phyloP scores from a whole-genome alignment of 1,284 basidiomycete species.

The Heterobasidion occidentale region DNA sequence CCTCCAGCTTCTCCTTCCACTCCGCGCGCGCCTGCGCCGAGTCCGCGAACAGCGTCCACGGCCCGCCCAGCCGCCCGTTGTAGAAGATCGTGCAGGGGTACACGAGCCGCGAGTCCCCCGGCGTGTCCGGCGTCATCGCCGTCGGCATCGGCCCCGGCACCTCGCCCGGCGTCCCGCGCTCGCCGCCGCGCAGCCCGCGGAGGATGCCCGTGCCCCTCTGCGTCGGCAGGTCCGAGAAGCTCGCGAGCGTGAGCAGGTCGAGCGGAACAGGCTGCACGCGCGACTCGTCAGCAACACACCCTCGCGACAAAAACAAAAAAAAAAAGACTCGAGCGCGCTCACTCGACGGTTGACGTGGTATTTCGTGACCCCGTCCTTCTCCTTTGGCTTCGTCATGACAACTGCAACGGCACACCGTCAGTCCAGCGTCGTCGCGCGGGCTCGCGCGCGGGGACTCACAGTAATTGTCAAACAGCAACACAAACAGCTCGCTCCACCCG shows the following conservation, averaged over 20 bases:
- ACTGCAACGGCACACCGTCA: conserved; percentile 35
- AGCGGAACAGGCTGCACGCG: conserved; percentile 74
- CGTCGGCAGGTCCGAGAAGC: conserved; percentile 69
- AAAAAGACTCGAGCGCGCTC: conserved; percentile 17
- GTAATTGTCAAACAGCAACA: conserved; percentile 91
- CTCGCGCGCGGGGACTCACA: conserved; percentile 35
- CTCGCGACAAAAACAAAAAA: too few species aligned
- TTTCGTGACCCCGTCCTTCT: conserved; percentile 65
- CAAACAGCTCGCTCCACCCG: conserved; percentile 81
- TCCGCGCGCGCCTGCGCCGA: conserved; percentile 65
- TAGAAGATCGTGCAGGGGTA: conserved; percentile 84
- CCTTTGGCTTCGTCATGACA: conserved; percentile 80
- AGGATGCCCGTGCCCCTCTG: conserved; percentile 58
- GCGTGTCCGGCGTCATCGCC: conserved; percentile 32
- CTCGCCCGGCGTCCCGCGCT: conserved; percentile 15
- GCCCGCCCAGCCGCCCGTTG: conserved; percentile 75
- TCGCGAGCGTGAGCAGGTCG: conserved; percentile 75
- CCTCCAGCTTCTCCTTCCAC: conserved; percentile 87
- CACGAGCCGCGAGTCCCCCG: conserved; percentile 59
- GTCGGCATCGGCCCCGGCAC: conserved; percentile 21
- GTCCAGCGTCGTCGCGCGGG: too few species aligned
- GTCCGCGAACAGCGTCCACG: conserved; percentile 84
- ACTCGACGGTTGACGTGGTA: conserved; percentile 78
- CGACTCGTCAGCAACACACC: background rate
- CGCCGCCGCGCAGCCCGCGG: conserved; percentile 31